Conservation (phyloP, 164 flowering plant species). For the Chimonanthus praecox region DNA sequence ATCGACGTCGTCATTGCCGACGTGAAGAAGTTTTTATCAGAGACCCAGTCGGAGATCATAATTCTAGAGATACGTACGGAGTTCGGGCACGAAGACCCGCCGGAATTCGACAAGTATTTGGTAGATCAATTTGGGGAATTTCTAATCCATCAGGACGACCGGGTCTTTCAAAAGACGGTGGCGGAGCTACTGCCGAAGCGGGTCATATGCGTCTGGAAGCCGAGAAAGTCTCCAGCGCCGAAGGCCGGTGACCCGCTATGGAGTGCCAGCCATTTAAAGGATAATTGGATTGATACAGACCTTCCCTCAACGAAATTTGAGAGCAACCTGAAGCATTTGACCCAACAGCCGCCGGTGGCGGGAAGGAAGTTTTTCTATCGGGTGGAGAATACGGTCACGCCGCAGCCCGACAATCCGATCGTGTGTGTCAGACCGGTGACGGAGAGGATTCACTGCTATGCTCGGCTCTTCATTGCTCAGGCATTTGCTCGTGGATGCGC, state of each 20-base stretch:
- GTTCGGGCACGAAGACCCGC: slow-evolving; percentile 84
- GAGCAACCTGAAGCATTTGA: slow-evolving; percentile 70
- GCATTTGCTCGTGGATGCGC: slow-evolving; percentile 43
- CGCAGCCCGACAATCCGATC: slow-evolving; percentile 77
- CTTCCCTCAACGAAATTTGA: slow-evolving; percentile 82
- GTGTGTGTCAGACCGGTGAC: slow-evolving; percentile 81
- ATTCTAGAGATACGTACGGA: slow-evolving; percentile 81
- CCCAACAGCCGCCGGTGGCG: slow-evolving; percentile 56
- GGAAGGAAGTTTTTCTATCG: slow-evolving; percentile 74
- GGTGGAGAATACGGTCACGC: slow-evolving; percentile 94
- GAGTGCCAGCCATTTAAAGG: slow-evolving; percentile 71
- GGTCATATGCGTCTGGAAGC: slow-evolving; percentile 88
- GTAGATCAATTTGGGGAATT: slow-evolving; percentile 65
- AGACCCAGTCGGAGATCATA: slow-evolving; percentile 75
- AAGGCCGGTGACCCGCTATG: slow-evolving; percentile 61
- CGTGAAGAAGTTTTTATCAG: slow-evolving; percentile 63
- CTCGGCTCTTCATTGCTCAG: slow-evolving; percentile 63
- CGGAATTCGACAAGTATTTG: slow-evolving; percentile 78
- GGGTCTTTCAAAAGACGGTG: slow-evolving; percentile 61
- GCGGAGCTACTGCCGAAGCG: slow-evolving; percentile 74
- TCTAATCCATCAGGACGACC: slow-evolving; percentile 73
- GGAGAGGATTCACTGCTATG: slow-evolving; percentile 55
- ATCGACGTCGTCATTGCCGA: slow-evolving; percentile 72
- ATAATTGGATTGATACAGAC: slow-evolving; percentile 91
- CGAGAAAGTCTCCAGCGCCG: slow-evolving; percentile 65